These are phyloP conservation scores for Scedosporium minutisporum DNA, from an alignment of 2,329 filamentous ascomycete genomes.

Conservation along the genomic window DNA sequence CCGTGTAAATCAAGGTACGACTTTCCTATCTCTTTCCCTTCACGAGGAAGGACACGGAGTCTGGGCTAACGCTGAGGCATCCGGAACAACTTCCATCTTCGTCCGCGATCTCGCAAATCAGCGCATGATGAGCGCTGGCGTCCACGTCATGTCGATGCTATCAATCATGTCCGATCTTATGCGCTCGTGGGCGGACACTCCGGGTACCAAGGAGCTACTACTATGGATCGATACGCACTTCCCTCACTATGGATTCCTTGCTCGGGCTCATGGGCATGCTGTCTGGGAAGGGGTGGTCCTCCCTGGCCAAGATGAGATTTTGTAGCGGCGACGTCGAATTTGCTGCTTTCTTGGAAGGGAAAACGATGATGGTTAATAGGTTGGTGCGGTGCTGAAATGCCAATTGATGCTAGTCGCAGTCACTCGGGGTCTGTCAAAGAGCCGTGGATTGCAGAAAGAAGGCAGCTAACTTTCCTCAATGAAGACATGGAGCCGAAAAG, in stretches of 20 bases:
- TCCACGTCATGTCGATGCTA: constrained; percentile 54
- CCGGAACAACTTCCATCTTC: constrained; percentile 53
- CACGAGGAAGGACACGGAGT: constrained; percentile 63
- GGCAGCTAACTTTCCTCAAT: too few species aligned
- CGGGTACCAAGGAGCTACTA: constrained; percentile 45
- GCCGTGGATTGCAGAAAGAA: too few species aligned
- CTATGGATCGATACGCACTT: constrained; percentile 56
- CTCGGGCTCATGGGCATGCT: constrained; percentile 51
- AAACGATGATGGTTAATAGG: too few species aligned
- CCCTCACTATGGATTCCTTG: constrained; percentile 55
- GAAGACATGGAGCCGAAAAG: too few species aligned
- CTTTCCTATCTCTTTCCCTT: constrained; percentile 65
- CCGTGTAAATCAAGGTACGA: constrained; percentile 29
- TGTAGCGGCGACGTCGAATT: not conserved
- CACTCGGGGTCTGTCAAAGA: too few species aligned
- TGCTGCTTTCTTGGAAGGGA: too few species aligned
- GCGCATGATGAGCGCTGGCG: constrained; percentile 57
- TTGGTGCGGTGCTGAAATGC: too few species aligned
- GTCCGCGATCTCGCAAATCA: constrained; percentile 56
- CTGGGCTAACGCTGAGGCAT: constrained; percentile 63
- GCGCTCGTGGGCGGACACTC: constrained; percentile 55
- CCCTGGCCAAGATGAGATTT: constrained; percentile 38
- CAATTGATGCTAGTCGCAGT: too few species aligned
- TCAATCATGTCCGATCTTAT: constrained; percentile 58
- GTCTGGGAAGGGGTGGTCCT: constrained; percentile 49